phyloP scores from a whole-genome alignment of 1,284 basidiomycete species.

The Tilletia walkeri region DNA sequence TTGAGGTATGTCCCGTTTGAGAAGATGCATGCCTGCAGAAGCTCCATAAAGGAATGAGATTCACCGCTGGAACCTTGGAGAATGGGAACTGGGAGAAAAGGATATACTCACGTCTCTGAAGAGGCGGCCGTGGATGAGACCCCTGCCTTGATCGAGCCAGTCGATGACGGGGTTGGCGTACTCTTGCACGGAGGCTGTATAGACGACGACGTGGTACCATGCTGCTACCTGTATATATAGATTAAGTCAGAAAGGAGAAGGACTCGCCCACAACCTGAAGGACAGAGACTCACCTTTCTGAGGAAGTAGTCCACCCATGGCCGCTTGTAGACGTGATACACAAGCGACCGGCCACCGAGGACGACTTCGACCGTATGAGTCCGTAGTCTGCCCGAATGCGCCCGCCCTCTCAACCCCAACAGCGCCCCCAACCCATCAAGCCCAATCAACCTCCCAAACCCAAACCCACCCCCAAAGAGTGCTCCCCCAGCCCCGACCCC shows the following conservation, averaged over 20 bases:
- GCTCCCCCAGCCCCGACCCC: background rate
- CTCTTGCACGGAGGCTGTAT: slow-evolving; percentile 97
- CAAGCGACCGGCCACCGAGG: slow-evolving; percentile 78
- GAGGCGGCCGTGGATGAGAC: slow-evolving; percentile 76
- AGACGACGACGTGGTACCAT: slow-evolving; percentile 99
- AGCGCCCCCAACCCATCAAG: slow-evolving; percentile 41
- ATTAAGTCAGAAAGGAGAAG: too few species aligned
- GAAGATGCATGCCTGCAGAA: slow-evolving; percentile 88
- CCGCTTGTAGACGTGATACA: slow-evolving; percentile 98
- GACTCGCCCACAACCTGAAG: too few species aligned
- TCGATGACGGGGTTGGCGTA: slow-evolving; percentile 99
- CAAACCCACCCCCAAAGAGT: background rate
- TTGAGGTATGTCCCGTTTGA: slow-evolving; percentile 94
- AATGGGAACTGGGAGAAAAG: background rate
- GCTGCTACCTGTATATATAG: slow-evolving; percentile 71
- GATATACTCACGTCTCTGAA: slow-evolving; percentile 84
- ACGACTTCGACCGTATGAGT: slow-evolving; percentile 95
- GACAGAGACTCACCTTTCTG: slow-evolving; percentile 32
- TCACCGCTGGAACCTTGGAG: background rate
- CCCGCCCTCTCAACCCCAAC: slow-evolving; percentile 39
- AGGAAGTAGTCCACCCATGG: slow-evolving; percentile 73
- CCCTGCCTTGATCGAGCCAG: slow-evolving; percentile 91
- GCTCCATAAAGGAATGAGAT: too few species aligned
- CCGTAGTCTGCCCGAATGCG: slow-evolving; percentile 60
- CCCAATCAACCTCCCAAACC: slow-evolving; percentile 33